A percentile compares a stretch with the other conserved stretches of the same genome.
phyloP scores from a whole-genome alignment of 1,284 basidiomycete genomes.

The Apiotrichum laibachii region DNA sequence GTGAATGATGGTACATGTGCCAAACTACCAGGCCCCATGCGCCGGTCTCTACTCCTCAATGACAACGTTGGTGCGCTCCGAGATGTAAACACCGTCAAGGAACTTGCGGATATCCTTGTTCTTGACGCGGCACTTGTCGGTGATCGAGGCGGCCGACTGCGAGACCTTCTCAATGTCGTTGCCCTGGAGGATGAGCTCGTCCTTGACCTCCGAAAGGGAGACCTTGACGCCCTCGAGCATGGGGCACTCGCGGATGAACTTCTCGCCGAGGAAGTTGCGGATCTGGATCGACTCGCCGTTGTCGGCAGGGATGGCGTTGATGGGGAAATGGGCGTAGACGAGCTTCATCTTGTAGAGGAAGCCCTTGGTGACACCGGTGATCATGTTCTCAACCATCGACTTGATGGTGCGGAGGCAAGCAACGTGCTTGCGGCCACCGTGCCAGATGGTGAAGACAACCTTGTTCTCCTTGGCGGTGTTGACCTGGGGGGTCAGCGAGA shows the following conservation, averaged over 20 bases:
- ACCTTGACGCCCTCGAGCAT: constrained; percentile 91
- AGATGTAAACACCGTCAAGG: constrained; percentile 64
- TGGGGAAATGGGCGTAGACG: constrained; percentile 99
- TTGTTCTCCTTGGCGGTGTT: constrained; percentile 57
- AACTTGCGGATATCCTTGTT: constrained; percentile 96
- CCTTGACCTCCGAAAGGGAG: constrained; percentile 90
- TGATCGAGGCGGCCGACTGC: constrained; percentile 93
- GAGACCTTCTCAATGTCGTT: constrained; percentile 95
- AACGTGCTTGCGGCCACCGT: constrained; percentile 96
- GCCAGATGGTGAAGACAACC: constrained; percentile 94
- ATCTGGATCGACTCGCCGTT: constrained; percentile 81
- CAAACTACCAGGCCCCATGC: constrained; percentile 21
- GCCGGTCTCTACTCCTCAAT: constrained; percentile 29
- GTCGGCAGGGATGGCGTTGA: constrained; percentile 96
- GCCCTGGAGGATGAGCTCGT: constrained; percentile 87
- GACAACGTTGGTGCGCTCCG: constrained; percentile 42
- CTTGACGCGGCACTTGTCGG: constrained; percentile 88
- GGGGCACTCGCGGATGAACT: constrained; percentile 86
- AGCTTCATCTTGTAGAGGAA: constrained; percentile 99
- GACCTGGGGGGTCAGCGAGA: constrained; percentile 31
- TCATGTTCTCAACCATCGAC: constrained; percentile 94
- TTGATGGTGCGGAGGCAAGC: constrained; percentile 96
- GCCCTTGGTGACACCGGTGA: constrained; percentile 95
- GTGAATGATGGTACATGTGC: constrained; percentile 29
- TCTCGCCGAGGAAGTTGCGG: constrained; percentile 79